Conservation (phyloP, 495 filamentous ascomycete species). For the Tuber magnatum region DNA sequence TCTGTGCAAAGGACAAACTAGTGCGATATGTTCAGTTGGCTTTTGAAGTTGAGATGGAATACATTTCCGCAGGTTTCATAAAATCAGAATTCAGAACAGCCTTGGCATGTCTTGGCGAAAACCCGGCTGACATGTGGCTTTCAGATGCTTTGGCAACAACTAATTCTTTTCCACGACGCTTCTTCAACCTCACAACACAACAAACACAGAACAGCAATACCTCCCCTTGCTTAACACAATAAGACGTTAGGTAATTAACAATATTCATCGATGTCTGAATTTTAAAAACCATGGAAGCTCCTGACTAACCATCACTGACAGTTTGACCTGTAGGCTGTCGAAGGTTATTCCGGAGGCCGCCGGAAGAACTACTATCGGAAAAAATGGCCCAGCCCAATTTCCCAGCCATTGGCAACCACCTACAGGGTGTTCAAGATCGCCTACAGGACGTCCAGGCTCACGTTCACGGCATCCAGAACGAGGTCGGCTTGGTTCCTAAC, state of each 20-base stretch:
- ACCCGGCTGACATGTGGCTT: too few relatives aligned
- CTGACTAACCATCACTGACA: neutral
- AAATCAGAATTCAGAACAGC: too few relatives aligned
- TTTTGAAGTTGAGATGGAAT: too few relatives aligned
- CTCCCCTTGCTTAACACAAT: neutral
- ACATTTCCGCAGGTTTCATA: too few relatives aligned
- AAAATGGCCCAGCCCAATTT: slow-evolving; percentile 13
- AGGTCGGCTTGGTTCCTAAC: slow-evolving; percentile 15
- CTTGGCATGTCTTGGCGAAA: too few relatives aligned
- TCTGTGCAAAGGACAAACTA: too few relatives aligned
- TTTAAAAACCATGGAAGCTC: neutral
- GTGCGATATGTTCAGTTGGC: too few relatives aligned
- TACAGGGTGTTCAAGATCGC: neutral
- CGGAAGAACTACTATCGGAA: neutral
- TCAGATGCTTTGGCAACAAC: too few relatives aligned
- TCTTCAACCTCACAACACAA: neutral
- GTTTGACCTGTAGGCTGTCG: neutral
- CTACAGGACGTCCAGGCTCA: neutral
- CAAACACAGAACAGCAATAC: neutral
- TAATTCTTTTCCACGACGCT: too few relatives aligned
- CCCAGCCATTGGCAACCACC: neutral
- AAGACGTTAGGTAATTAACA: neutral
- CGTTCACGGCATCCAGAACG: slow-evolving; percentile 5
- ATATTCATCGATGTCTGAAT: neutral
- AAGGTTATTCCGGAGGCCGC: neutral